Evolutionary conservation across 164 flowering plant species (phyloP), one percentile per base, ranked within the genome.

Genomic region (Liriodendron chinense): DNA sequence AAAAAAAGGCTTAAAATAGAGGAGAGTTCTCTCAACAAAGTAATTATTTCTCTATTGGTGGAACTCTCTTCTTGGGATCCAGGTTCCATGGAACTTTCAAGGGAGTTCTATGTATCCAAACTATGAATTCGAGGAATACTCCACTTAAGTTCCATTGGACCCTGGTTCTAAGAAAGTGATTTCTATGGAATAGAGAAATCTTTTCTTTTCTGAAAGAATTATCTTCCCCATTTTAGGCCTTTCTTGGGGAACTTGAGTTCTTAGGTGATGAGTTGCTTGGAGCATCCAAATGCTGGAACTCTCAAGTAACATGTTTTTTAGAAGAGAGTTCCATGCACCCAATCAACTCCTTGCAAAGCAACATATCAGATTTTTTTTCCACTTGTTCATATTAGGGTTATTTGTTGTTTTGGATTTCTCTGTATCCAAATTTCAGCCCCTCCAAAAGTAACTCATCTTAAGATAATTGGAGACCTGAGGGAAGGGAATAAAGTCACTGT

Each of bases 401-500:
- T 65, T 47, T 1, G 18, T 75, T 56, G 56, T 28, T 73, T 71
- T 47, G 61, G 1, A 24, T 74, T 53, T 67, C 1, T 65, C 26
- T 67, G 74, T 79, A 13, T 75, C 24, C 65, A 9, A 80, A 82
- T 75, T 83, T 22, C 88, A 96, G 99, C 99, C 9, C 99, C 99
- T 5, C 99, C 99, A 63, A 91, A 87, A 77, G 97, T 90, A 26
- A 85, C 82, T 66, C 82, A 86, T 85, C 72, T 93, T 69, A 92
- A 89, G 84, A 89, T 96, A 83, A 81, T 91, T 83, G 99, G 99
- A 68, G 97, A 92, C 62, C 23, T 91, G 43, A 88, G 87, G 68
- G 99, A 96, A 84, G 97, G 96, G 65, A 90, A 85, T 82, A 92
- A 96, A 82, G 79, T 96, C 49, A 88, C 91, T 63, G 97, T 88